Percentiles rank a stretch among this genome's conserved stretches.
Evolutionary conservation across 768 basidiomycete species (phyloP).

Genomic region (Auricularia heimuer): DNA sequence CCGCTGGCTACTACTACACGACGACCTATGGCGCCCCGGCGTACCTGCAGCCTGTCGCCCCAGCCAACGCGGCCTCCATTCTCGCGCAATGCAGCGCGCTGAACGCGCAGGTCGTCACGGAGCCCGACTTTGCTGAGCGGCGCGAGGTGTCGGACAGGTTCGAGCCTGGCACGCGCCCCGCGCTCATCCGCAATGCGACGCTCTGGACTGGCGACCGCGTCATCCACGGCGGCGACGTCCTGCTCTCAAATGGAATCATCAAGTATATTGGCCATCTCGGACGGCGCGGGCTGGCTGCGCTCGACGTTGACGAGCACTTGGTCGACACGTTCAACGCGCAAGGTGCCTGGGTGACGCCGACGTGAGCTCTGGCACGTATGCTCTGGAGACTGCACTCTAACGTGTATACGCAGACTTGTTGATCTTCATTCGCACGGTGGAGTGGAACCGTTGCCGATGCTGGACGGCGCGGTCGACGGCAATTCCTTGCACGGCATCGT

Average conservation of each 20-base stretch:
- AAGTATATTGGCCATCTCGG: constrained; percentile 39
- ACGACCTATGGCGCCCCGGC: background rate
- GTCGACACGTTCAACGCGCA: constrained; percentile 50
- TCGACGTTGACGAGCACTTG: constrained; percentile 23
- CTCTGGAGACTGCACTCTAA: background rate
- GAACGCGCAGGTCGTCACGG: background rate
- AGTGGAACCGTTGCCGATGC: constrained; percentile 26
- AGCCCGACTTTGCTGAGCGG: constrained; percentile 1
- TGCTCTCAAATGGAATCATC: constrained; percentile 62
- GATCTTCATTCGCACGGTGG: constrained; percentile 41
- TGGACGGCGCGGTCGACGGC: constrained; percentile 19
- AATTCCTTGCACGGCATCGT: background rate
- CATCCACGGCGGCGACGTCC: constrained; percentile 52
- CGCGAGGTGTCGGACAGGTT: constrained; percentile 50
- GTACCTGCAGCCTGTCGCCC: background rate
- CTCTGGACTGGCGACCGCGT: constrained; percentile 84
- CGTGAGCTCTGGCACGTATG: constrained; percentile 20
- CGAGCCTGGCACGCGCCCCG: constrained; percentile 44
- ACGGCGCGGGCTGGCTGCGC: constrained; percentile 11
- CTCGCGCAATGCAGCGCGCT: background rate
- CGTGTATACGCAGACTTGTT: constrained; percentile 23
- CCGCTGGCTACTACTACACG: background rate
- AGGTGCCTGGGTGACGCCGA: constrained; percentile 76
- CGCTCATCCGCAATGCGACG: constrained; percentile 62
- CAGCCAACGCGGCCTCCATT: background rate